Evolutionary conservation across 2,329 filamentous ascomycete genomes (phyloP), one percentile per base, ranked within the genome.

Genomic region (Pseudogymnoascus sp.): DNA sequence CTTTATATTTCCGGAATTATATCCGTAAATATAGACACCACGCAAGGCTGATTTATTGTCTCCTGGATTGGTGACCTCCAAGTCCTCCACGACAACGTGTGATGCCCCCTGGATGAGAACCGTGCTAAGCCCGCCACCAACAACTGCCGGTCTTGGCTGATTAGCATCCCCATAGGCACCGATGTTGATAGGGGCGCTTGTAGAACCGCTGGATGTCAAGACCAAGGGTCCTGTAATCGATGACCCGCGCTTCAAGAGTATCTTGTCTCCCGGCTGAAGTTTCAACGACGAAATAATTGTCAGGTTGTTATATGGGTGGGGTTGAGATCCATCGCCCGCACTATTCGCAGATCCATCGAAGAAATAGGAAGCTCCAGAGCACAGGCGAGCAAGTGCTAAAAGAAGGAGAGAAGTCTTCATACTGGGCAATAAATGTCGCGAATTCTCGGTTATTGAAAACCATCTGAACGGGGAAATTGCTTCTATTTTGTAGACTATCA

Each of bases 21-120:
- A 50, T 50, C 43, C 43, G 43, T 50, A 50, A 50, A 50, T 50
- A 50, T 50, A 50, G 3, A 50, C 43, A 50, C 43, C 43, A 26
- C 43, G 43, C 14, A 50, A n/a, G 6, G 43, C 43, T 12, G 43
- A 50, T 50, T 50, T 50, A 10, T 50, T 50, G 43, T 50, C 43
- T 50, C 43, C 43, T 26, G 24, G 43, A n/a, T 50, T 50, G 43
- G 43, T 50, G 22, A 50, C 43, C 24, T 50, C 43, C 6, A 50
- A 50, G 24, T 50, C 43, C 22, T 50, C 43, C 22, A 28, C 43
- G 4, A 50, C 43, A n/a, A 50, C 43, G 14, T 50, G 43, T 3
- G 43, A 50, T 12, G 43, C 22, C 10, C 43, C 43, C 12, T 50
- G 43, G n/a, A 50, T 50, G 7, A 50, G 43, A 28, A 50, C 43